Conservation (phyloP, 768 basidiomycete genomes). For the Rhizopogon rudus region DNA sequence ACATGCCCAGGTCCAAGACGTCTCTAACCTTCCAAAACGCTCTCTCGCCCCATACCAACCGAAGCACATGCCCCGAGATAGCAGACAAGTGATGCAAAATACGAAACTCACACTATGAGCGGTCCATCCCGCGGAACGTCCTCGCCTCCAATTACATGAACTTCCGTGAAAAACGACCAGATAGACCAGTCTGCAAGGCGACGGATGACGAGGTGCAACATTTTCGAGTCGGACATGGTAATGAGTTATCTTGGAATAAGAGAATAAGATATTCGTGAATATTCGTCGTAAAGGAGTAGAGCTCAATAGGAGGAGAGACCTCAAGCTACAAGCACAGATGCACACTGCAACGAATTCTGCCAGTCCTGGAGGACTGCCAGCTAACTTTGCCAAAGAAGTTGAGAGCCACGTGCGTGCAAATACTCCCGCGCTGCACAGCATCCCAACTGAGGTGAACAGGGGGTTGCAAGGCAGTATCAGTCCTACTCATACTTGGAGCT, state of each 20-base stretch:
- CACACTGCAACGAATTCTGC: background rate
- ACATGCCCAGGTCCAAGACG: background rate
- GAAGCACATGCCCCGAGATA: background rate
- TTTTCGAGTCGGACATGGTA: slow-evolving; percentile 30
- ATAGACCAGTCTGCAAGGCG: slow-evolving; percentile 69
- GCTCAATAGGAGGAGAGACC: background rate
- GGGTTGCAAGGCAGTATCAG: too few species aligned
- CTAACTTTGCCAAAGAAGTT: background rate
- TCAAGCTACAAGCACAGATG: background rate
- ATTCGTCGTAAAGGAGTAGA: background rate
- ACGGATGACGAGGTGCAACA: slow-evolving; percentile 69
- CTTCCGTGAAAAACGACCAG: slow-evolving; percentile 83
- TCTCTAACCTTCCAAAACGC: background rate
- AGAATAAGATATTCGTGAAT: background rate
- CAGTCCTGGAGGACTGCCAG: background rate
- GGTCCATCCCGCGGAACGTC: slow-evolving; percentile 86
- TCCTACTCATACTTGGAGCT: too few species aligned
- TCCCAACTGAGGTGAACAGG: too few species aligned
- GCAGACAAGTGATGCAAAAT: background rate
- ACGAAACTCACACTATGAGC: slow-evolving; percentile 77
- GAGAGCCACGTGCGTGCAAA: background rate
- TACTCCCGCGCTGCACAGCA: background rate
- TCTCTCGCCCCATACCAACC: background rate
- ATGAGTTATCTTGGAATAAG: background rate
- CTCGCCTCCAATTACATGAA: slow-evolving; percentile 82